Evolutionary conservation across 495 filamentous ascomycete genomes (phyloP).

Genomic region (Aspergillus bertholletiae): DNA sequence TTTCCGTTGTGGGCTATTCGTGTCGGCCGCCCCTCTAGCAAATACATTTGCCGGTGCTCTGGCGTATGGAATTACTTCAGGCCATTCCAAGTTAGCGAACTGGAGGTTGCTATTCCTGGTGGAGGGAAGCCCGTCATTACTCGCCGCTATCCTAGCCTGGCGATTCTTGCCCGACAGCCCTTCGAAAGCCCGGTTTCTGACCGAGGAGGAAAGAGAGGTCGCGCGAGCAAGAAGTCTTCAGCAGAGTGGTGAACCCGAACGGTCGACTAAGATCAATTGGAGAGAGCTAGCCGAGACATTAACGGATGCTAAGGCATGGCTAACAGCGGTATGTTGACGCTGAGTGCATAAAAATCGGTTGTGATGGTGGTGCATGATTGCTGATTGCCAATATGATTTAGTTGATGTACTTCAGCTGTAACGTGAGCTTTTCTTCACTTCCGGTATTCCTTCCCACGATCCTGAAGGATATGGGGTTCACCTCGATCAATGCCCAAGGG

Average conservation of each 20-base stretch:
- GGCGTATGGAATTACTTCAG: slow-evolving; percentile 78
- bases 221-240: slow-evolving; percentile 60
- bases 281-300: slow-evolving; percentile 57
- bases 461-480: slow-evolving; percentile 74
- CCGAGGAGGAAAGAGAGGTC: slow-evolving; percentile 64
- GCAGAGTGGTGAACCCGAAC: slow-evolving; percentile 57
- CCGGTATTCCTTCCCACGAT: slow-evolving; percentile 85
- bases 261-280: slow-evolving; percentile 50
- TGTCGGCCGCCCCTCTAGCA: slow-evolving; percentile 75
- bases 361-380: neutral
- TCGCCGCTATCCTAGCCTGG: slow-evolving; percentile 63
- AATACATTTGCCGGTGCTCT: slow-evolving; percentile 81
- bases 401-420: slow-evolving; percentile 61
- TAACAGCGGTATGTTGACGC: slow-evolving; percentile 40
- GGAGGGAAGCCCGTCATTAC: slow-evolving; percentile 71
- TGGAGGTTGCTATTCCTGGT: slow-evolving; percentile 84
- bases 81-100: slow-evolving; percentile 60
- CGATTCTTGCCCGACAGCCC: slow-evolving; percentile 71
- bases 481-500: slow-evolving; percentile 68
- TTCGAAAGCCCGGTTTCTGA: slow-evolving; percentile 65
- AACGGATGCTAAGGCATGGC: slow-evolving; percentile 58
- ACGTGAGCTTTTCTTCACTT: slow-evolving; percentile 74
- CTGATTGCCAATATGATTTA: slow-evolving; percentile 9
- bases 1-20: slow-evolving; percentile 69
- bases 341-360: neutral